Conservation (phyloP, 768 basidiomycete species). For the Tricholoma furcatifolium region DNA sequence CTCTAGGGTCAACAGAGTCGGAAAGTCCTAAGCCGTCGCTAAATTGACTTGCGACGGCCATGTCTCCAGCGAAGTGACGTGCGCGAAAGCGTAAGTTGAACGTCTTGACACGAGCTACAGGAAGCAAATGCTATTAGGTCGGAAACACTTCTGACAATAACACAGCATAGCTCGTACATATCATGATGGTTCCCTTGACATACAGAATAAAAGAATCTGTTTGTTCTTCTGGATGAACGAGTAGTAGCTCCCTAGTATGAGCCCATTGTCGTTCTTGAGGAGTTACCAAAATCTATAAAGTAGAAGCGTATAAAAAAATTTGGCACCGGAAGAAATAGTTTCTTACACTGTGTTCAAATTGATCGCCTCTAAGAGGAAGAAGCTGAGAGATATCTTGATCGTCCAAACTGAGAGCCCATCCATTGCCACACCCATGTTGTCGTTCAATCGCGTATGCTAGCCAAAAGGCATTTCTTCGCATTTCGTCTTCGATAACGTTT, state of each 20-base stretch:
- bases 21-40: slow-evolving; percentile 34
- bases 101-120: slow-evolving; percentile 47
- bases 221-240: slow-evolving; percentile 56
- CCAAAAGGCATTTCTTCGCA: slow-evolving; percentile 73
- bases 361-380: slow-evolving; percentile 59
- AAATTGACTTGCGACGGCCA: slow-evolving; percentile 39
- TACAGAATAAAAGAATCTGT: slow-evolving; percentile 73
- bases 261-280: slow-evolving; percentile 66
- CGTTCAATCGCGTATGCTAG: slow-evolving; percentile 69
- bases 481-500: slow-evolving; percentile 68
- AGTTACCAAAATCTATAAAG: slow-evolving; percentile 41
- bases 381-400: slow-evolving; percentile 74
- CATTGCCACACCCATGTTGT: slow-evolving; percentile 63
- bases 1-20: slow-evolving; percentile 56
- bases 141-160: not conserved
- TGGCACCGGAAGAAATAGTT: not conserved
- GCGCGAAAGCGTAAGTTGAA: slow-evolving; percentile 70
- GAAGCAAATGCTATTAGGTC: not conserved
- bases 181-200: slow-evolving; percentile 64
- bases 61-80: slow-evolving; percentile 59
- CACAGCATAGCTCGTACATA: slow-evolving; percentile 42
- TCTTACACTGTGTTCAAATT: slow-evolving; percentile 62
- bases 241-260: slow-evolving; percentile 57
- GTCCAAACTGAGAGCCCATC: slow-evolving; percentile 70
- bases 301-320: not conserved